These are phyloP conservation scores for Nakazawaea peltata DNA, from an alignment of 805 yeast species.

Conservation along the genomic window DNA sequence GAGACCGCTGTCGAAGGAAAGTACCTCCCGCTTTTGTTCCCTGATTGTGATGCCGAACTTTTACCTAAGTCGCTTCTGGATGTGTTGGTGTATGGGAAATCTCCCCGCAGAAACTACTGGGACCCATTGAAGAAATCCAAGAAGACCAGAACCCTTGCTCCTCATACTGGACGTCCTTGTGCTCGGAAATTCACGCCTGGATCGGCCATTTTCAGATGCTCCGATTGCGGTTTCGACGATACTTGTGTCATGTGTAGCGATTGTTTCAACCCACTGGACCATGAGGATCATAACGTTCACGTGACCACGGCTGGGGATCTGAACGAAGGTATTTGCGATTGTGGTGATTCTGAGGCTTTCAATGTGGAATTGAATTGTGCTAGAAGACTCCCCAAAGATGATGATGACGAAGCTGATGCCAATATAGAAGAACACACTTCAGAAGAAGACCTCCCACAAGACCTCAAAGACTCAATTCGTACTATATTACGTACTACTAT, in stretches of 20 bases:
- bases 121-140: no score
- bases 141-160: conserved; percentile 12
- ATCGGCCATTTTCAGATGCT: conserved; percentile 65
- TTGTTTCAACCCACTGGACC: conserved; percentile 68
- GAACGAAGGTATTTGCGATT: conserved; percentile 59
- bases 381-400: no score
- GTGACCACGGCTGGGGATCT: conserved; percentile 38
- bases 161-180: conserved; percentile 60
- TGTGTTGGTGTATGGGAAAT: no score
- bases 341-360: conserved; percentile 69
- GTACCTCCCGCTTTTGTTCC: conserved; percentile 15
- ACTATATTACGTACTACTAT: conserved; percentile 26
- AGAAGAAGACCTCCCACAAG: not conserved
- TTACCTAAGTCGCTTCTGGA: not conserved
- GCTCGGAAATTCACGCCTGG: conserved; percentile 53
- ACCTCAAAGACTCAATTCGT: conserved; percentile 15
- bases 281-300: conserved; percentile 55
- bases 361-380: conserved; percentile 42
- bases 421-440: conserved; percentile 8
- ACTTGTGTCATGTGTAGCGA: conserved; percentile 71
- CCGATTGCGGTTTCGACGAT: conserved; percentile 69
- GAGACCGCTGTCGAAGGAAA: conserved; percentile 30
- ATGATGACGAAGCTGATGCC: conserved; percentile 20
- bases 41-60: not conserved
- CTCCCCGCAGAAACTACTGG: no score